These are phyloP conservation scores for Wickerhamomyces sp. DNA, from an alignment of 1,139 yeast genomes.

Conservation along the genomic window DNA sequence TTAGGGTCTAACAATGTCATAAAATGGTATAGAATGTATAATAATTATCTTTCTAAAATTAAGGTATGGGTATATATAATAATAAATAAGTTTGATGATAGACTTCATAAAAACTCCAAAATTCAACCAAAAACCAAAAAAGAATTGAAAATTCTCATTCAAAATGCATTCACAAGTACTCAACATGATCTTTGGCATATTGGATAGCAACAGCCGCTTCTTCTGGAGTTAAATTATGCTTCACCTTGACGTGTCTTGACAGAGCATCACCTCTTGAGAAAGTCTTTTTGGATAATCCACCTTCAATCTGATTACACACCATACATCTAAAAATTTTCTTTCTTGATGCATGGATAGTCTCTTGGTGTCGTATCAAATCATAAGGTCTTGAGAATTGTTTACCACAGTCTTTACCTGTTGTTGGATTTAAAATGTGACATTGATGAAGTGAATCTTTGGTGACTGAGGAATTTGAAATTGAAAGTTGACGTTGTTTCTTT, in stretches of 20 bases:
- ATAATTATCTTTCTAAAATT: too few species aligned
- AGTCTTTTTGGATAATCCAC: slow-evolving; percentile 50
- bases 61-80: too few species aligned
- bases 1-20: too few species aligned
- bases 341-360: slow-evolving; percentile 88
- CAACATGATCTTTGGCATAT: slow-evolving; percentile 73
- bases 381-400: slow-evolving; percentile 91
- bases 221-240: slow-evolving; percentile 68
- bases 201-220: slow-evolving; percentile 68
- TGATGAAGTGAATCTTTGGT: slow-evolving; percentile 30
- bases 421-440: slow-evolving; percentile 58
- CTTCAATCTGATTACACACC: slow-evolving; percentile 55
- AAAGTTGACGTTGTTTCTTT: slow-evolving; percentile 1
- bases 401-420: slow-evolving; percentile 59
- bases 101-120: too few species aligned
- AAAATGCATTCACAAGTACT: slow-evolving; percentile 30
- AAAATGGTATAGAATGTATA: too few species aligned
- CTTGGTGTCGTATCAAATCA: slow-evolving; percentile 92
- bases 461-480: slow-evolving; percentile 1
- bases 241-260: slow-evolving; percentile 86
- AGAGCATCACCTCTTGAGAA: slow-evolving; percentile 93
- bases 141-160: too few species aligned
- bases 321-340: slow-evolving; percentile 84
- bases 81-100: too few species aligned
- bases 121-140: too few species aligned